Evolutionary conservation across 352 stramenopile genomes (phyloP).

Genomic region (Phytophthora fragariaefolia): DNA sequence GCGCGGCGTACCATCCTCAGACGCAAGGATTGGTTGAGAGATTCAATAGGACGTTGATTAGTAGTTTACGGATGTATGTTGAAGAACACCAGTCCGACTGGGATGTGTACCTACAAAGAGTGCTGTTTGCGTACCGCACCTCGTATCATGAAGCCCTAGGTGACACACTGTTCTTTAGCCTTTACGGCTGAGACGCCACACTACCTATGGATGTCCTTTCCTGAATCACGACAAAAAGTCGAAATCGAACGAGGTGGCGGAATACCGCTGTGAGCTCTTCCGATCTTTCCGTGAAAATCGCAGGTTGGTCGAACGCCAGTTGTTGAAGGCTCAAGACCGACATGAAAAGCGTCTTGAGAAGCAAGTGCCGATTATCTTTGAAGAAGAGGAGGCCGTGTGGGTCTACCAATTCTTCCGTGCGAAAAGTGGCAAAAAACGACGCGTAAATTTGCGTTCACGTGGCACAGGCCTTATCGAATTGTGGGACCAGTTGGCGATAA

Average conservation of each 20-base stretch:
- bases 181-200: constrained; percentile 6
- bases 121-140: constrained; percentile 17
- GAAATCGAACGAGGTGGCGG: not conserved
- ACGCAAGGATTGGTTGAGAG: constrained; percentile 1
- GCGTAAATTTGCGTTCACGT: constrained; percentile 4
- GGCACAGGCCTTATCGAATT: constrained; percentile 6
- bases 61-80: not conserved
- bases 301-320: not conserved
- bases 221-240: not conserved
- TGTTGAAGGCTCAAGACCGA: constrained; percentile 4
- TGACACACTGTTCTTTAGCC: constrained; percentile 10
- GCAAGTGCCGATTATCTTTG: not conserved
- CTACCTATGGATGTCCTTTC: constrained; percentile 17
- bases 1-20: not conserved
- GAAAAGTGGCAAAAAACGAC: not conserved
- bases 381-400: not conserved
- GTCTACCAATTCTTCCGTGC: not conserved
- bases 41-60: constrained; percentile 5
- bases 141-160: constrained; percentile 9
- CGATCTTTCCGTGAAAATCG: not conserved
- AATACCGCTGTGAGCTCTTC: not conserved
- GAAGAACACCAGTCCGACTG: constrained; percentile 3
- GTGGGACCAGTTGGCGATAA: not conserved
- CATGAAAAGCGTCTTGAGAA: not conserved
- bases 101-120: constrained; percentile 1